These are phyloP conservation scores for Iberis amara DNA, from an alignment of 441 rosid species.

Conservation along the genomic window DNA sequence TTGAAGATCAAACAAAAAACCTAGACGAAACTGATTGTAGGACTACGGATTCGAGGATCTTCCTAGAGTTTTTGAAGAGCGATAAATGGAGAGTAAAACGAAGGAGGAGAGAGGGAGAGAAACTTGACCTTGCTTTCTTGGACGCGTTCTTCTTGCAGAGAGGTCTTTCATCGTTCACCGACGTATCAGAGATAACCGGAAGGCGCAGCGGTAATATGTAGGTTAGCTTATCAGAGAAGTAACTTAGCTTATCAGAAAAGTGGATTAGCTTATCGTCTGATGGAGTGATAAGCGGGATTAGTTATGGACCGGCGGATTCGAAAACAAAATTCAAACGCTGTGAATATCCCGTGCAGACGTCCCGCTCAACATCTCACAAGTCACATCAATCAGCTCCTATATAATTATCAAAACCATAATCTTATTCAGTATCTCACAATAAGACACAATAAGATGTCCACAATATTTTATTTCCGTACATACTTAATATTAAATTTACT, in stretches of 20 bases:
- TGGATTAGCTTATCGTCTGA: too few relatives aligned
- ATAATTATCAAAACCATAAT: too few relatives aligned
- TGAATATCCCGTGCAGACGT: conserved; percentile 78
- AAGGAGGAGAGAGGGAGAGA: conserved; percentile 23
- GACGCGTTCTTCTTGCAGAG: conserved; percentile 60
- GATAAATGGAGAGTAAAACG: conserved; percentile 29
- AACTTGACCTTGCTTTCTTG: conserved; percentile 73
- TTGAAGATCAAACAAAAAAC: too few relatives aligned
- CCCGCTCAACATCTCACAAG: too few relatives aligned
- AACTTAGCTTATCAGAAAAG: background rate
- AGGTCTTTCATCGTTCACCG: conserved; percentile 38
- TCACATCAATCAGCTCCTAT: too few relatives aligned
- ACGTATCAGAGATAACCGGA: conserved; percentile 40
- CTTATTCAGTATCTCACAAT: too few relatives aligned
- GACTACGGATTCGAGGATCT: too few relatives aligned
- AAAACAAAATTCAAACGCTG: conserved; percentile 72
- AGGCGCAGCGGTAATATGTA: conserved; percentile 14
- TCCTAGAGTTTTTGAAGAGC: conserved; percentile 78
- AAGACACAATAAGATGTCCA: too few relatives aligned
- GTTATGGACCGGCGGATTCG: conserved; percentile 53
- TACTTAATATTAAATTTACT: too few relatives aligned
- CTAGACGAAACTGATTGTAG: too few relatives aligned
- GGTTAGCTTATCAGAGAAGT: rapidly evolving
- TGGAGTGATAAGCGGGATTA: conserved; percentile 23
- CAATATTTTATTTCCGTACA: too few relatives aligned